A percentile compares a stretch with the other conserved stretches of the same genome.
Conservation (phyloP, 192 early-diverging fungal species). For the Cladochytrium replicatum region DNA sequence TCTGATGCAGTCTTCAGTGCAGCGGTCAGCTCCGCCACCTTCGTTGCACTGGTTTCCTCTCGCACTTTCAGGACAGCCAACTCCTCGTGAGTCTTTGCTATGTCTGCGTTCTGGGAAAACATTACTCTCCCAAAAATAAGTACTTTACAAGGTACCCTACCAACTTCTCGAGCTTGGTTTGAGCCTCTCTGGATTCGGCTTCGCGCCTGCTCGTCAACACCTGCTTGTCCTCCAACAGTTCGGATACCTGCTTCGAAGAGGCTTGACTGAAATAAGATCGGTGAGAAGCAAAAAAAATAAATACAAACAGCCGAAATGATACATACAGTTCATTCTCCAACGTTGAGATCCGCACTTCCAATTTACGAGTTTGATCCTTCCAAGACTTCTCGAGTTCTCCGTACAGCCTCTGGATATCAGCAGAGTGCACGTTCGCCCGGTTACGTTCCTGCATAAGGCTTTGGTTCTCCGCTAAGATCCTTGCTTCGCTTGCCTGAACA, state of each 20-base stretch:
- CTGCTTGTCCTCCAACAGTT: slow-evolving; percentile 14
- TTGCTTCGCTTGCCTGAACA: slow-evolving; percentile 34
- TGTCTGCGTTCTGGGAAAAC: too few relatives aligned
- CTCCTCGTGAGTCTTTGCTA: slow-evolving; percentile 17
- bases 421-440: slow-evolving; percentile 37
- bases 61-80: slow-evolving; percentile 8
- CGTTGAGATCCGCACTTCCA: slow-evolving; percentile 28
- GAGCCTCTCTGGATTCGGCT: slow-evolving; percentile 16
- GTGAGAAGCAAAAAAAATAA: neutral
- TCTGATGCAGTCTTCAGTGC: slow-evolving; percentile 8
- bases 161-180: slow-evolving; percentile 11
- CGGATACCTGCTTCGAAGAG: too few relatives aligned
- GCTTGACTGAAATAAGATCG: too few relatives aligned
- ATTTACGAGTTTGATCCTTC: slow-evolving; percentile 23
- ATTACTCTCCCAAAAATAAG: slow-evolving; percentile 13
- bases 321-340: slow-evolving; percentile 34
- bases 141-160: neutral
- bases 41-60: slow-evolving; percentile 7
- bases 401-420: slow-evolving; percentile 38
- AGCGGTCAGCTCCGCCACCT: slow-evolving; percentile 9
- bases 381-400: slow-evolving; percentile 35
- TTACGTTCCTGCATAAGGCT: slow-evolving; percentile 42
- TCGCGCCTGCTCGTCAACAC: slow-evolving; percentile 11
- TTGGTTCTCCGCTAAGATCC: slow-evolving; percentile 39
- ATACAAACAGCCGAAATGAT: slow-evolving; percentile 32